Percentiles rank a stretch among this genome's conserved stretches.
Evolutionary conservation across 1,284 basidiomycete species (phyloP).

Genomic region (Malassezia brasiliensis): DNA sequence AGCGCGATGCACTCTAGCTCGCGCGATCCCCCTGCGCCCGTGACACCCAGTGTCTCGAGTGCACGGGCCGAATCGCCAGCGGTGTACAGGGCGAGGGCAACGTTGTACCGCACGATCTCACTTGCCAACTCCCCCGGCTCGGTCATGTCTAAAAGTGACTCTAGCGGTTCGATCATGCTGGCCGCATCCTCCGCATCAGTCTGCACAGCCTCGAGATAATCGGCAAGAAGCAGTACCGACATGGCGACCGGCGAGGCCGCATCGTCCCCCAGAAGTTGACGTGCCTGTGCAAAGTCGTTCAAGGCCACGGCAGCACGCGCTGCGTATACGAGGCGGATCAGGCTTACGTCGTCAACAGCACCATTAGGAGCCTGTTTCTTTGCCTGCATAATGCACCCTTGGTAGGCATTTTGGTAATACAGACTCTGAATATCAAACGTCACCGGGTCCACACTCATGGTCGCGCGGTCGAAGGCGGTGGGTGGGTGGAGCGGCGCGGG

Average conservation of each 20-base stretch:
- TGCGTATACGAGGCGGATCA: conserved; percentile 33
- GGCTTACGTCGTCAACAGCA: conserved; percentile 19
- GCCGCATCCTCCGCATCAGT: conserved; percentile 14
- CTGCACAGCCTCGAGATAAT: conserved; percentile 26
- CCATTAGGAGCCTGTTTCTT: conserved; percentile 12
- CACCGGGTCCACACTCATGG: conserved; percentile 22
- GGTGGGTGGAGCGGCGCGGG: neutral
- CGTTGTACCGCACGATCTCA: conserved; percentile 29
- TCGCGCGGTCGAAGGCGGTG: neutral
- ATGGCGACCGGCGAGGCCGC: conserved; percentile 15
- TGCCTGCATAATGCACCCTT: conserved; percentile 34
- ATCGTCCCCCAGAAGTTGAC: conserved; percentile 24
- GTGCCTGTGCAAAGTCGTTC: conserved; percentile 26
- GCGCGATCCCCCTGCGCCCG: conserved; percentile 19
- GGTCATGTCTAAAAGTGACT: conserved; percentile 38
- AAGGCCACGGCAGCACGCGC: conserved; percentile 39
- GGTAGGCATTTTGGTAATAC: conserved; percentile 45
- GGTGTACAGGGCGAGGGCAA: conserved; percentile 24
- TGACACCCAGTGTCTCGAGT: conserved; percentile 32
- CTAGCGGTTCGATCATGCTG: conserved; percentile 27
- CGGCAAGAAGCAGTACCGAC: conserved; percentile 31
- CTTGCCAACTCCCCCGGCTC: conserved; percentile 28
- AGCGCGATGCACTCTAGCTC: conserved; percentile 44
- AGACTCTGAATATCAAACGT: conserved; percentile 39
- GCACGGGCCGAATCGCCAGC: conserved; percentile 37